Evolutionary conservation across 2,329 filamentous ascomycete species (phyloP).

Genomic region (Nemania sp.): DNA sequence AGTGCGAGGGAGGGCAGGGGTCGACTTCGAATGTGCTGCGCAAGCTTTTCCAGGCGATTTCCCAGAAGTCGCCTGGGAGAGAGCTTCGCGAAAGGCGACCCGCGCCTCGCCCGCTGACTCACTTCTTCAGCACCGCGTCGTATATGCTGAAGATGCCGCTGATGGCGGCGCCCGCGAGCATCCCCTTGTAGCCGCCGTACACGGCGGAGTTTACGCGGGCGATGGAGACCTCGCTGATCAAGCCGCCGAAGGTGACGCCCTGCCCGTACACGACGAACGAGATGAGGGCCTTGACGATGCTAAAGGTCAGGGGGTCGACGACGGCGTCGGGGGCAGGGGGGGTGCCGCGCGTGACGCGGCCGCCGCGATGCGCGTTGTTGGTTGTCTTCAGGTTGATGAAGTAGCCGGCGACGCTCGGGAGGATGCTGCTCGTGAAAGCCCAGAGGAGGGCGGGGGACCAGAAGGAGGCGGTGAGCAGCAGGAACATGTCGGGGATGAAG

Average conservation of each 20-base stretch:
- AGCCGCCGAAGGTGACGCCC: conserved; percentile 64
- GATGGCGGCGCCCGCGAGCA: conserved; percentile 70
- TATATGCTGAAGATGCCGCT: conserved; percentile 73
- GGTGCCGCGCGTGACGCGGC: conserved; percentile 51
- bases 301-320: conserved; percentile 88
- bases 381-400: conserved; percentile 95
- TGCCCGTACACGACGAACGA: conserved; percentile 80
- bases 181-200: conserved; percentile 72
- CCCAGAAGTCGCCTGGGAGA: neutral
- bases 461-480: conserved; percentile 75
- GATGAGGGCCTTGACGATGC: conserved; percentile 81
- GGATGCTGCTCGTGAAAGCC: conserved; percentile 69
- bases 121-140: conserved; percentile 76
- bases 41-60: neutral
- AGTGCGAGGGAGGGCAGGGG: conserved; percentile 3
- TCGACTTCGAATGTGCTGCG: too few relatives aligned
- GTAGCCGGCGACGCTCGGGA: conserved; percentile 77
- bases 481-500: conserved; percentile 78
- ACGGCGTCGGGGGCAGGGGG: conserved; percentile 55
- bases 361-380: conserved; percentile 46
- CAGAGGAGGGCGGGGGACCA: conserved; percentile 83
- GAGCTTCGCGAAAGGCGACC: neutral
- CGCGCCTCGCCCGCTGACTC: conserved; percentile 29
- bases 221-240: conserved; percentile 64
- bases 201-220: conserved; percentile 67